phyloP scores from a whole-genome alignment of 164 flowering plant species.

The Taxillus chinensis region DNA sequence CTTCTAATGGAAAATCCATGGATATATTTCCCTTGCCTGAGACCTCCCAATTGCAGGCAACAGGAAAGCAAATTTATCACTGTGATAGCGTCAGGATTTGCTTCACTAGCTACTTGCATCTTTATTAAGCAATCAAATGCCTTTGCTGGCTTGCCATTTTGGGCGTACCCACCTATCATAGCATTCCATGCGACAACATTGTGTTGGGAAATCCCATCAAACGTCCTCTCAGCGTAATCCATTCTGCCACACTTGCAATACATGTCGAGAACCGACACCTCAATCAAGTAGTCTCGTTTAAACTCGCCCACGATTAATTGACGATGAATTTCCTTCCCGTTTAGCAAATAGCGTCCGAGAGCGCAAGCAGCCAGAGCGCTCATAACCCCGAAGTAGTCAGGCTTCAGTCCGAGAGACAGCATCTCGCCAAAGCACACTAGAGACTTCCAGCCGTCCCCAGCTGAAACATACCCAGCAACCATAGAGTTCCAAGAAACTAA shows the following conservation, averaged over 20 bases:
- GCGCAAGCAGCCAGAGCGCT: slow-evolving; percentile 44
- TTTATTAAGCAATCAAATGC: slow-evolving; percentile 29
- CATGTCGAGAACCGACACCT: slow-evolving; percentile 58
- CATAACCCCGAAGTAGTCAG: slow-evolving; percentile 37
- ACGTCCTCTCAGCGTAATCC: slow-evolving; percentile 38
- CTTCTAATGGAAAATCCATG: slow-evolving; percentile 48
- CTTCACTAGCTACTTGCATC: slow-evolving; percentile 30
- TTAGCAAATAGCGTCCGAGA: slow-evolving; percentile 10
- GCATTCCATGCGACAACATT: slow-evolving; percentile 52
- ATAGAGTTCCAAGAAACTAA: slow-evolving; percentile 74
- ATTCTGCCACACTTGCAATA: slow-evolving; percentile 45
- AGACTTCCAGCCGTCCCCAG: slow-evolving; percentile 35
- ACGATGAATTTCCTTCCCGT: slow-evolving; percentile 39
- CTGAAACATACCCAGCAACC: slow-evolving; percentile 41
- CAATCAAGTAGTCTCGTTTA: slow-evolving; percentile 31
- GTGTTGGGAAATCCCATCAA: slow-evolving; percentile 17
- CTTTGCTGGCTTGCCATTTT: slow-evolving; percentile 20
- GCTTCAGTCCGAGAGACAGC: slow-evolving; percentile 21
- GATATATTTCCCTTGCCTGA: slow-evolving; percentile 38
- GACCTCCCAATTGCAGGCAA: slow-evolving; percentile 34
- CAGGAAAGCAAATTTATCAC: slow-evolving; percentile 52
- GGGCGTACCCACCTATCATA: slow-evolving; percentile 43
- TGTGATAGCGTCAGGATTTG: slow-evolving; percentile 43
- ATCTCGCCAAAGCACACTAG: slow-evolving; percentile 31
- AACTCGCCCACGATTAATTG: slow-evolving; percentile 19